Conservation (phyloP, 345 rosid genomes). For the Orychophragmus violaceus region DNA sequence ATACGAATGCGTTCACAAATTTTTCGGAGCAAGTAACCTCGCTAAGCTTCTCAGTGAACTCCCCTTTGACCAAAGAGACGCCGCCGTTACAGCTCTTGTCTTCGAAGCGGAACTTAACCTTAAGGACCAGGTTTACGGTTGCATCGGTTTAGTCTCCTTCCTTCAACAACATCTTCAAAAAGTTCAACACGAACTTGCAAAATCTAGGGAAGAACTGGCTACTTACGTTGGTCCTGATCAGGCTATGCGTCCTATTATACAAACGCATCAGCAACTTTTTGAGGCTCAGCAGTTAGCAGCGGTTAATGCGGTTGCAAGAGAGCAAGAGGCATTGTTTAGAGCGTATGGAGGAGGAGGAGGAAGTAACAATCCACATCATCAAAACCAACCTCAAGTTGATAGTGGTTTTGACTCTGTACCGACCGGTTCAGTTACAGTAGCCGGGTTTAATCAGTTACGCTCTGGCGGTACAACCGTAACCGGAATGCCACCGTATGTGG, state of each 20-base stretch:
- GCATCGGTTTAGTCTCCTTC: conserved; percentile 66
- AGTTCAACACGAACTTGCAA: conserved; percentile 41
- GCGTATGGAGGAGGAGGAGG: conserved; percentile 34
- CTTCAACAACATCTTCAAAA: conserved; percentile 60
- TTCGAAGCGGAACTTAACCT: conserved; percentile 73
- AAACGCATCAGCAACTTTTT: conserved; percentile 30
- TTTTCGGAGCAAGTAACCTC: conserved; percentile 64
- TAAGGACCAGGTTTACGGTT: conserved; percentile 81
- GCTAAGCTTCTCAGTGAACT: conserved; percentile 59
- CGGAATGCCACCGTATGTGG: conserved; percentile 45
- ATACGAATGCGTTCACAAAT: conserved; percentile 47
- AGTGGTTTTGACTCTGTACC: conserved; percentile 34
- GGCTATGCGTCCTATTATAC: conserved; percentile 39
- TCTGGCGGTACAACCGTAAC: conserved; percentile 10
- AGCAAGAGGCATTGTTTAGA: conserved; percentile 60
- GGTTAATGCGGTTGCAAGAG: conserved; percentile 37
- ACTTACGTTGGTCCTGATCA: conserved; percentile 36
- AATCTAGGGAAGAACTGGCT: conserved; percentile 57
- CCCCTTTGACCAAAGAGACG: conserved; percentile 44
- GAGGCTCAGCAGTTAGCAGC: conserved; percentile 56
- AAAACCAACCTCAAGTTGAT: conserved; percentile 40
- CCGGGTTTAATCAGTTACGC: conserved; percentile 38
- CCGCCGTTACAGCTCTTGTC: conserved; percentile 62
- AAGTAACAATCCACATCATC: conserved; percentile 32
- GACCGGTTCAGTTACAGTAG: conserved; percentile 33